Conservation (phyloP, 768 basidiomycete genomes). For the Panus rudis region DNA sequence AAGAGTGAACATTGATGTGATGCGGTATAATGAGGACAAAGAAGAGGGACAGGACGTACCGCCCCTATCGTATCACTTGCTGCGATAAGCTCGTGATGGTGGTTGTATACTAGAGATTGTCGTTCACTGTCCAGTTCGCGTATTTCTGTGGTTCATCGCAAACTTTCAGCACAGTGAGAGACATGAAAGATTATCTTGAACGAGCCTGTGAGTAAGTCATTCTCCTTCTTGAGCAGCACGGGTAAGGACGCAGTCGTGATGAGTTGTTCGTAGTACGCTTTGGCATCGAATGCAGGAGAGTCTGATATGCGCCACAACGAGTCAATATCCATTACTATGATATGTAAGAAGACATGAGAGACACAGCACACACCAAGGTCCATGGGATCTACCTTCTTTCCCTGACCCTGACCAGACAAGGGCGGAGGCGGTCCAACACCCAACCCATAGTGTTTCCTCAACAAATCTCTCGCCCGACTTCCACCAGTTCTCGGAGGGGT, state of each 20-base stretch:
- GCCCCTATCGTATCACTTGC: conserved; percentile 88
- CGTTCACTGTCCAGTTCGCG: conserved; percentile 80
- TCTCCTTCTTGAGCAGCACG: conserved; percentile 69
- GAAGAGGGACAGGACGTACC: conserved; percentile 34
- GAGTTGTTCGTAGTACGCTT: conserved; percentile 77
- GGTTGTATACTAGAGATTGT: conserved; percentile 90
- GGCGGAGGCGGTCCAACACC: conserved; percentile 68
- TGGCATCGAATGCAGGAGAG: conserved; percentile 76
- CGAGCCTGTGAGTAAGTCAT: conserved; percentile 69
- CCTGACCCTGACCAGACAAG: conserved; percentile 36
- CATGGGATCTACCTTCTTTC: conserved; percentile 73
- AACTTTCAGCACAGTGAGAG: not conserved
- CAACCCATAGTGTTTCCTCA: conserved; percentile 84
- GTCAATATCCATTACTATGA: not conserved
- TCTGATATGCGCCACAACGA: conserved; percentile 35
- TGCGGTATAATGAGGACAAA: not conserved
- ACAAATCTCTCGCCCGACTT: conserved; percentile 58
- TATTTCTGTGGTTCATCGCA: conserved; percentile 50
- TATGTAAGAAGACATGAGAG: conserved; percentile 2
- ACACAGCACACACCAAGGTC: conserved; percentile 53
- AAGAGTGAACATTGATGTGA: conserved; percentile 1
- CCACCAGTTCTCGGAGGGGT: conserved; percentile 9
- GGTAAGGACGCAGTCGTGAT: conserved; percentile 77
- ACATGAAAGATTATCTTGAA: not conserved
- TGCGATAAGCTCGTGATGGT: conserved; percentile 91